A percentile compares a stretch with the other conserved stretches of the same genome.
Evolutionary conservation across 495 filamentous ascomycete genomes (phyloP).

Genomic region (Talaromyces thailandensis): DNA sequence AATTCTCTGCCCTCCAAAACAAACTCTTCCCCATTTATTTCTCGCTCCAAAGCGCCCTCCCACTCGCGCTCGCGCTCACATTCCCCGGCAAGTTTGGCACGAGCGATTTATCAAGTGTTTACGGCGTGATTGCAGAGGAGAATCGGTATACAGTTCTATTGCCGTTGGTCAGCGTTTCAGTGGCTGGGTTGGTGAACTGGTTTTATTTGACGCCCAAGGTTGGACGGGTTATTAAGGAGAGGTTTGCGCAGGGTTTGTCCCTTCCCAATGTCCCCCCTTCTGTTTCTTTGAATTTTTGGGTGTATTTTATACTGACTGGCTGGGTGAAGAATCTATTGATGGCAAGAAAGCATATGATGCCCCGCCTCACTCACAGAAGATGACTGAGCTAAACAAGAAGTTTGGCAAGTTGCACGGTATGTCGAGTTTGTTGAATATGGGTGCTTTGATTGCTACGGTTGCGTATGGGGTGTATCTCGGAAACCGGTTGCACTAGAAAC

Average conservation of each 20-base stretch:
- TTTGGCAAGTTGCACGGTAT: slow-evolving; percentile 74
- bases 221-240: slow-evolving; percentile 58
- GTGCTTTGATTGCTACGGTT: slow-evolving; percentile 53
- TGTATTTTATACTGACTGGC: background rate
- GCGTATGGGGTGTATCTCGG: slow-evolving; percentile 67
- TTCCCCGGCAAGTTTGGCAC: slow-evolving; percentile 45
- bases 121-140: slow-evolving; percentile 43
- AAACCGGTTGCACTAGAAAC: slow-evolving; percentile 31
- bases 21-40: slow-evolving; percentile 84
- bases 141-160: slow-evolving; percentile 51
- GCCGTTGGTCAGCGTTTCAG: slow-evolving; percentile 56
- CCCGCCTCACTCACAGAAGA: slow-evolving; percentile 68
- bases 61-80: slow-evolving; percentile 68
- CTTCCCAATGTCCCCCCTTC: background rate
- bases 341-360: slow-evolving; percentile 75
- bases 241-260: slow-evolving; percentile 65
- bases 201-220: slow-evolving; percentile 62
- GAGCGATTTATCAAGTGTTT: slow-evolving; percentile 27
- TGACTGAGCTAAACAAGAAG: slow-evolving; percentile 68
- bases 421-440: slow-evolving; percentile 66
- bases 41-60: slow-evolving; percentile 64
- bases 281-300: background rate
- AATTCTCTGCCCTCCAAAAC: slow-evolving; percentile 71
- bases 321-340: slow-evolving; percentile 59
- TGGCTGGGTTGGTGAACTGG: slow-evolving; percentile 57